Conservation (phyloP, 495 filamentous ascomycete genomes). For the Hypoxylon intermedium region DNA sequence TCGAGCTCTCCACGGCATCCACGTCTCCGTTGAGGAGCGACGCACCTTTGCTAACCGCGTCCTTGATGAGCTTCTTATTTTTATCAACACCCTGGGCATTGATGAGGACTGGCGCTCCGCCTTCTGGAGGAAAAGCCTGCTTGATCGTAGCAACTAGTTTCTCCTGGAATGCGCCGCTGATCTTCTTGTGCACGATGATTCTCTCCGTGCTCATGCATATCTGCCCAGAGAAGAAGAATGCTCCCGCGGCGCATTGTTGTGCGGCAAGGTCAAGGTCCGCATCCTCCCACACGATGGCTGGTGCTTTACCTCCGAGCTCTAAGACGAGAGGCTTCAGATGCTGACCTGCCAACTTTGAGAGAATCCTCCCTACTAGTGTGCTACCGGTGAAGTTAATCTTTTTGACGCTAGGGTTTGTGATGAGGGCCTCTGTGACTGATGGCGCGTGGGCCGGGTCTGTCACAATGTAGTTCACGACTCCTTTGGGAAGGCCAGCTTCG, state of each 20-base stretch:
- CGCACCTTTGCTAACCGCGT: slow-evolving; percentile 75
- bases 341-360: slow-evolving; percentile 64
- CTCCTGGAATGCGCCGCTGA: slow-evolving; percentile 70
- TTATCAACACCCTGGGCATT: slow-evolving; percentile 66
- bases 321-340: slow-evolving; percentile 71
- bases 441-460: slow-evolving; percentile 60
- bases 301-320: slow-evolving; percentile 74
- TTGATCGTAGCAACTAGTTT: slow-evolving; percentile 63
- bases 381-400: slow-evolving; percentile 76
- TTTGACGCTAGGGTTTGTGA: slow-evolving; percentile 60
- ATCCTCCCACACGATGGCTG: slow-evolving; percentile 70
- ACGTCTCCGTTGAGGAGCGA: slow-evolving; percentile 66
- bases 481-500: slow-evolving; percentile 73
- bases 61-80: slow-evolving; percentile 68
- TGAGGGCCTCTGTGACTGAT: slow-evolving; percentile 62
- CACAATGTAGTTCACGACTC: slow-evolving; percentile 65
- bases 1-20: slow-evolving; percentile 51
- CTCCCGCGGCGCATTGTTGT: slow-evolving; percentile 55
- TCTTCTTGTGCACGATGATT: slow-evolving; percentile 77
- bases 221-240: slow-evolving; percentile 73
- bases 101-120: slow-evolving; percentile 67
- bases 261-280: slow-evolving; percentile 68
- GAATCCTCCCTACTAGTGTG: slow-evolving; percentile 63
- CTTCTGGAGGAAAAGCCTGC: slow-evolving; percentile 55
- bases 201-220: slow-evolving; percentile 90